Evolutionary conservation across 164 flowering plant species (phyloP).

Genomic region (Amborella trichopoda): DNA sequence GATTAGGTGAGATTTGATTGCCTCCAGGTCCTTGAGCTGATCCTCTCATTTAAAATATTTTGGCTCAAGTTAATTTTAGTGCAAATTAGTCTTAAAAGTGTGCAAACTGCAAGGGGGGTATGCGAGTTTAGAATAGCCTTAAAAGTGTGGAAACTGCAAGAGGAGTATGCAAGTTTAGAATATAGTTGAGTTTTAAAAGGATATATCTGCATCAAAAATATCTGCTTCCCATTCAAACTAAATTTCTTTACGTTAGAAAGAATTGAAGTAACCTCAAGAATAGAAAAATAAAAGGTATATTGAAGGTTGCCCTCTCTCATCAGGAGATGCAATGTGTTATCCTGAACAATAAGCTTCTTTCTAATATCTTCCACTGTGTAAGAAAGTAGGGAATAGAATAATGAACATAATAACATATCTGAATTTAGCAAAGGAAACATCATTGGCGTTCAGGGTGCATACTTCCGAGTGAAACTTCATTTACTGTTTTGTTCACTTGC

Average conservation of each 20-base stretch:
- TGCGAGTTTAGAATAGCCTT: no score
- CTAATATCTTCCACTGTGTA: slow-evolving; percentile 56
- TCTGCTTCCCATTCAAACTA: not conserved
- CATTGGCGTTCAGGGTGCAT: slow-evolving; percentile 18
- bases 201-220: not conserved
- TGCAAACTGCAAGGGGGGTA: no score
- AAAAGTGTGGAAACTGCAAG: not conserved
- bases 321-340: slow-evolving; percentile 51
- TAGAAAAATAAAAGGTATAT: not conserved
- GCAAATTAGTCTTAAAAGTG: not conserved
- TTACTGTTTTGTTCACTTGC: slow-evolving; percentile 76
- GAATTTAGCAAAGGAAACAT: not conserved
- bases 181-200: not conserved
- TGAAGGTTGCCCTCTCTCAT: slow-evolving; percentile 23
- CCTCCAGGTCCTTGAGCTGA: slow-evolving; percentile 74
- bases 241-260: not conserved
- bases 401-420: not conserved
- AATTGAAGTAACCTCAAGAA: not conserved
- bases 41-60: not conserved
- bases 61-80: not conserved
- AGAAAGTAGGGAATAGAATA: not conserved
- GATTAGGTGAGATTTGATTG: slow-evolving; percentile 41
- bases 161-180: not conserved
- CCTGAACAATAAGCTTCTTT: slow-evolving; percentile 49
- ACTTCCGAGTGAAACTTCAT: slow-evolving; percentile 64